Evolutionary conservation across 805 yeast genomes (phyloP), one percentile per base, ranked within the genome.

Genomic region (Saturnispora hagleri): DNA sequence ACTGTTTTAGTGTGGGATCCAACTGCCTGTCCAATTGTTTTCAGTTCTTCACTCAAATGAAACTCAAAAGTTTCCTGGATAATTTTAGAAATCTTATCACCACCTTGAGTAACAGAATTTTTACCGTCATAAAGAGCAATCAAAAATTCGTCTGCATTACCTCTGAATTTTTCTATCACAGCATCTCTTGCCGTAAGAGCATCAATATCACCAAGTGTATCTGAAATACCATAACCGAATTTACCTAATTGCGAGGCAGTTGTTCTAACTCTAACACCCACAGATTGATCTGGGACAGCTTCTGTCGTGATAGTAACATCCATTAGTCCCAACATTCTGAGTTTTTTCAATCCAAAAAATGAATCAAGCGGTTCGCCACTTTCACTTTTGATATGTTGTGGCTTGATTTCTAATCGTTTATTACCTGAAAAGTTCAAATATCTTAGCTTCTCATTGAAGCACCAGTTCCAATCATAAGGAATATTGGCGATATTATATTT

Each of bases 381-480:
- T 28, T 75, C 82, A 38, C 51, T 48, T 51, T 78, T 72, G 48
- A 72, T 70, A 48, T 76, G 76, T 53, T 76, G 75, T 42, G 83
- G 86, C 62, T 83, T 86, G 60, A 93, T 90, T 63, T 93, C 98
- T 56, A 93, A 80, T 56, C 97, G 76, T 63, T 86, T 85, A 64
- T 93, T 93, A 38, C 97, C 97, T 0, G 97, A 89, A 52, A 93
- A 83, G 65, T 91, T 93, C 63, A 93, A 75, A 60, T 85, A 89
- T 58, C 75, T 80, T 66, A 93, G 72, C 42, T 81, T 79, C 50
- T 76, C 72, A 63, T 93, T 93, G 72, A 82, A 82, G 60, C 85
- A 82, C 99, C 99, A 93, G 68, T 89, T 93, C 97, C 98, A 93
- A 65, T 93, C 99, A 63, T 88, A 91, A 15, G 93, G 95, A 77